phyloP scores from a whole-genome alignment of 2,329 filamentous ascomycete species.

The Fonsecaea monophora region DNA sequence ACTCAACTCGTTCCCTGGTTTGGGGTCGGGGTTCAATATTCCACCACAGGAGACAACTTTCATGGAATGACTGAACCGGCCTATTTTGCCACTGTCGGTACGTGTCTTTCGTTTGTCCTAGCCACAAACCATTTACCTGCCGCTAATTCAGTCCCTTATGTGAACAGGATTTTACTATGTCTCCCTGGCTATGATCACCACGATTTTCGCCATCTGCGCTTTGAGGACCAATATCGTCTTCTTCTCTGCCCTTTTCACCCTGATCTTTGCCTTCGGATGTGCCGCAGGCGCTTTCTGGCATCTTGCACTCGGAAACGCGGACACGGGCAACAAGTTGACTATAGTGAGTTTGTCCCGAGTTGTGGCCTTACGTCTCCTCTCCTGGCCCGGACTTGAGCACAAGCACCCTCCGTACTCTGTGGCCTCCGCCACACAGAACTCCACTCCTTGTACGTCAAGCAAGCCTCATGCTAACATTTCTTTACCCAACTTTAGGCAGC shows the following conservation, averaged over 20 bases:
- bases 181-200: conserved; percentile 25
- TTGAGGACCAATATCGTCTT: conserved; percentile 76
- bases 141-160: background rate
- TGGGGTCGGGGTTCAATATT: conserved; percentile 22
- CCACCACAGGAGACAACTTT: conserved; percentile 12
- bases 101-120: background rate
- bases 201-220: conserved; percentile 43
- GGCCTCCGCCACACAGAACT: background rate
- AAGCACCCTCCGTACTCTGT: background rate
- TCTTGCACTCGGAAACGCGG: conserved; percentile 20
- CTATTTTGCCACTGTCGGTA: conserved; percentile 30
- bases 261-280: conserved; percentile 26
- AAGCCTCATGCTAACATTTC: background rate
- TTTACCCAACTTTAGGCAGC: conserved; percentile 42
- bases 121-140: background rate
- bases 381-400: background rate
- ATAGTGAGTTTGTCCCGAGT: conserved; percentile 14
- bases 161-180: conserved; percentile 27
- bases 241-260: conserved; percentile 47
- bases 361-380: background rate
- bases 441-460: background rate
- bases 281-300: conserved; percentile 26
- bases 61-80: conserved; percentile 20
- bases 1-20: conserved; percentile 24
- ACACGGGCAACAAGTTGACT: conserved; percentile 12